phyloP scores from a whole-genome alignment of 2,329 filamentous ascomycete species.

The Pseudocercospora macadamiae region DNA sequence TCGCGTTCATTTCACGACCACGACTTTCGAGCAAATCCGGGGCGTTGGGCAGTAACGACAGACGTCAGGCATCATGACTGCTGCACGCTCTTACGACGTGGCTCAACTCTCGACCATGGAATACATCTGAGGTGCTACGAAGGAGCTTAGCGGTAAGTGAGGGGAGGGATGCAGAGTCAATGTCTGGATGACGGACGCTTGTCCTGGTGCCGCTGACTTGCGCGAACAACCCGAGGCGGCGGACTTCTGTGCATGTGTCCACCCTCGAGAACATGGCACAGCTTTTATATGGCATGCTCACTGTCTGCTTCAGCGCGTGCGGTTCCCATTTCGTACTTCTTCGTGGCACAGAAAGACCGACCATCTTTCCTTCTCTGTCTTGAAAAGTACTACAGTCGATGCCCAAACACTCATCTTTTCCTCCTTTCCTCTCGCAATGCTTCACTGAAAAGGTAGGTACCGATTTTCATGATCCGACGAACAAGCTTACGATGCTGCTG shows the following conservation, averaged over 20 bases:
- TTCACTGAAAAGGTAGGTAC: no score
- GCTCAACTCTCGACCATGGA: constrained; percentile 10
- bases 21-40: not conserved
- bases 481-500: not conserved
- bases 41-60: constrained; percentile 8
- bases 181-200: not conserved
- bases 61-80: constrained; percentile 14
- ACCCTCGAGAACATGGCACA: not conserved
- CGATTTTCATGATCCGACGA: not conserved
- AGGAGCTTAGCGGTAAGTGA: not conserved
- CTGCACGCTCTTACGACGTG: constrained; percentile 14
- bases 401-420: not conserved
- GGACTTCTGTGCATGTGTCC: not conserved
- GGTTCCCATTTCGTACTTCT: not conserved
- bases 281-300: not conserved
- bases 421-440: not conserved
- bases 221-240: not conserved
- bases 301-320: not conserved
- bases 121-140: constrained; percentile 4
- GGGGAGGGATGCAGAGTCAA: not conserved
- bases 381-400: not conserved
- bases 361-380: not conserved
- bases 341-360: not conserved
- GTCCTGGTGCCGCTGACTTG: not conserved
- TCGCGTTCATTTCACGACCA: not conserved